Evolutionary conservation across 257 asterid genomes (phyloP).

Genomic region (Fraxinus americana): DNA sequence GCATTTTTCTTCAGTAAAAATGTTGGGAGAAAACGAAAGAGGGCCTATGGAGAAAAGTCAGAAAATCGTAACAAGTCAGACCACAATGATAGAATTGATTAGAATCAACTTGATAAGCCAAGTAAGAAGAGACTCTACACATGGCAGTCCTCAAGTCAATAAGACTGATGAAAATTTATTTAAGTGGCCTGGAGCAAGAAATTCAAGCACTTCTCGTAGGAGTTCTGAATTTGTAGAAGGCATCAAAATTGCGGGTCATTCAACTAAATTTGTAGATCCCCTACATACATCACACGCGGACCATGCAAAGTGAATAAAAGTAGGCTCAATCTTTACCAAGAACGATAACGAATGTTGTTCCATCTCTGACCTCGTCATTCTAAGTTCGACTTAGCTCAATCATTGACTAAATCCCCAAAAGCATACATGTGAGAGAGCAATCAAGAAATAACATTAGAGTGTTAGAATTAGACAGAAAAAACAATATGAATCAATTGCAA

Average conservation of each 20-base stretch:
- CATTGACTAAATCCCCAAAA: conserved; percentile 65
- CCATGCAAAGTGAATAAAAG: conserved; percentile 15
- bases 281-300: not conserved
- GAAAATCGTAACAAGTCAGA: not conserved
- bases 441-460: not conserved
- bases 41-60: not conserved
- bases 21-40: not conserved
- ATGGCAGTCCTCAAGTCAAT: not conserved
- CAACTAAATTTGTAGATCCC: not conserved
- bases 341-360: conserved; percentile 94
- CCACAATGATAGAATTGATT: too few relatives aligned
- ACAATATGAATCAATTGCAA: not conserved
- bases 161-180: too few relatives aligned
- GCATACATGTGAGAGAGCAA: conserved; percentile 20
- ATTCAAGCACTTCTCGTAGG: not conserved
- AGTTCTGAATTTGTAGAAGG: not conserved
- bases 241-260: not conserved
- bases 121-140: not conserved
- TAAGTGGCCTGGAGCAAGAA: not conserved
- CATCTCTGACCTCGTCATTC: conserved; percentile 99
- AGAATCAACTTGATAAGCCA: too few relatives aligned
- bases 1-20: not conserved
- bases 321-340: conserved; percentile 58
- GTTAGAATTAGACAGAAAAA: too few relatives aligned
- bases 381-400: conserved; percentile 97